phyloP scores from a whole-genome alignment of 441 rosid genomes.

The Theobroma grandiflorum region DNA sequence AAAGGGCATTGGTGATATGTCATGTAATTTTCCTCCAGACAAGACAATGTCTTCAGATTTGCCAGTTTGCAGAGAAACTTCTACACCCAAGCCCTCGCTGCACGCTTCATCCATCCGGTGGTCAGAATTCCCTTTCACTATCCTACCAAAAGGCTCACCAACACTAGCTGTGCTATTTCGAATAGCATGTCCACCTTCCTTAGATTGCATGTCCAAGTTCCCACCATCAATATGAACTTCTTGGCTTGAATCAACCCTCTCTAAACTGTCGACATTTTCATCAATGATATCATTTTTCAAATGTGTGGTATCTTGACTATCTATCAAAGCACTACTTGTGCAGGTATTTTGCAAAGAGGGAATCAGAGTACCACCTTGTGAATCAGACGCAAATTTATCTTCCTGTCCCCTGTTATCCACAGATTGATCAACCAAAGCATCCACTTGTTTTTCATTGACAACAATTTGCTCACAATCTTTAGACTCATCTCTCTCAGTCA shows the following conservation, averaged over 20 bases:
- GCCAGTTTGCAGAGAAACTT: slow-evolving; percentile 31
- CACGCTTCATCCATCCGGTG: slow-evolving; percentile 42
- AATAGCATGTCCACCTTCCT: slow-evolving; percentile 38
- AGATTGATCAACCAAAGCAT: slow-evolving; percentile 39
- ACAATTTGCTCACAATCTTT: slow-evolving; percentile 34
- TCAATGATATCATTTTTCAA: slow-evolving; percentile 37
- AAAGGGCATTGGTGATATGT: slow-evolving; percentile 28
- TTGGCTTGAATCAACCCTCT: slow-evolving; percentile 31
- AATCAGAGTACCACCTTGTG: slow-evolving; percentile 42
- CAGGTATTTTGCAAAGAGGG: slow-evolving; percentile 33
- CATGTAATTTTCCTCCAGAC: slow-evolving; percentile 26
- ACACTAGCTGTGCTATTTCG: slow-evolving; percentile 32
- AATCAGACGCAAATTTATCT: slow-evolving; percentile 45
- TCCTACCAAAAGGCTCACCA: slow-evolving; percentile 43
- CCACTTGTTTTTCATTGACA: slow-evolving; percentile 40
- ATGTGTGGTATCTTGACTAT: slow-evolving; percentile 42
- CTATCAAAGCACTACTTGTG: slow-evolving; percentile 38
- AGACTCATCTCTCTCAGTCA: slow-evolving; percentile 32
- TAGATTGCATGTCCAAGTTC: slow-evolving; percentile 36
- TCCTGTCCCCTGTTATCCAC: slow-evolving; percentile 43
- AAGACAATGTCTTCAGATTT: slow-evolving; percentile 36
- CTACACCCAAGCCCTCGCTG: slow-evolving; percentile 32
- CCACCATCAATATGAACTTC: slow-evolving; percentile 34
- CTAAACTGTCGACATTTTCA: slow-evolving; percentile 39
- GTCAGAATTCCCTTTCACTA: slow-evolving; percentile 43